These are phyloP conservation scores for Corynespora cassiicola DNA, from an alignment of 2,329 filamentous ascomycete species.

Conservation along the genomic window DNA sequence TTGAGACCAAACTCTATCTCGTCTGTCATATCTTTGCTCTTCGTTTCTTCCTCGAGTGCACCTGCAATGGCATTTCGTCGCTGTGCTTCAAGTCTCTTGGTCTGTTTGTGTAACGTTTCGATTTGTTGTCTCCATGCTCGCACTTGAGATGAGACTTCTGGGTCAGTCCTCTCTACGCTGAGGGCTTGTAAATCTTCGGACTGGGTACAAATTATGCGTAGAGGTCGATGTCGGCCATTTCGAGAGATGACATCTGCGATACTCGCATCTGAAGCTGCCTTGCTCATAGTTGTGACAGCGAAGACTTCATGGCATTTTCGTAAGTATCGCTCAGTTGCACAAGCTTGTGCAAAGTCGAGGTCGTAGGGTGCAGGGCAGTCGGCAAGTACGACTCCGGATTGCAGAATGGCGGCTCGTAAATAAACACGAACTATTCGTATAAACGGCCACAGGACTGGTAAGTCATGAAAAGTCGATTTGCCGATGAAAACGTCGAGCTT, in stretches of 20 bases:
- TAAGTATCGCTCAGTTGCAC: conserved; percentile 12
- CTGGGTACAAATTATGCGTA: conserved; percentile 19
- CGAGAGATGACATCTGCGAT: conserved; percentile 13
- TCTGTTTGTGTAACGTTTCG: conserved; percentile 11
- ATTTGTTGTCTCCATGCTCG: conserved; percentile 16
- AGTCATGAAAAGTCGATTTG: too few relatives aligned
- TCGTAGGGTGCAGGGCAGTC: conserved; percentile 14
- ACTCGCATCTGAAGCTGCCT: conserved; percentile 8
- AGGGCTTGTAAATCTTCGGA: conserved; percentile 11
- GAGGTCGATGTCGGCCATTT: conserved; percentile 14
- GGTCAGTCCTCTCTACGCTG: conserved; percentile 8
- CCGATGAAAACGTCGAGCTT: conserved; percentile 15
- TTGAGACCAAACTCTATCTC: conserved; percentile 19
- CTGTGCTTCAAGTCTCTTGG: conserved; percentile 13
- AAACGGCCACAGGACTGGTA: conserved; percentile 18
- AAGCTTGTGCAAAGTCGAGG: conserved; percentile 10
- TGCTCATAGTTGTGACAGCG: conserved; percentile 12
- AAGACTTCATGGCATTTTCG: conserved; percentile 18
- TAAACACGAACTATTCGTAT: conserved; percentile 12
- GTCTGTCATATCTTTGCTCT: conserved; percentile 12
- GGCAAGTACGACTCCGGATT: conserved; percentile 16
- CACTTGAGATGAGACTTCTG: conserved; percentile 13
- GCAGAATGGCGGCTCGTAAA: conserved; percentile 15
- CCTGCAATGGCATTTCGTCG: conserved; percentile 13
- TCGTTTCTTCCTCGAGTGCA: conserved; percentile 16